phyloP scores from a whole-genome alignment of 345 rosid genomes.

The Aurinia saxatilis region DNA sequence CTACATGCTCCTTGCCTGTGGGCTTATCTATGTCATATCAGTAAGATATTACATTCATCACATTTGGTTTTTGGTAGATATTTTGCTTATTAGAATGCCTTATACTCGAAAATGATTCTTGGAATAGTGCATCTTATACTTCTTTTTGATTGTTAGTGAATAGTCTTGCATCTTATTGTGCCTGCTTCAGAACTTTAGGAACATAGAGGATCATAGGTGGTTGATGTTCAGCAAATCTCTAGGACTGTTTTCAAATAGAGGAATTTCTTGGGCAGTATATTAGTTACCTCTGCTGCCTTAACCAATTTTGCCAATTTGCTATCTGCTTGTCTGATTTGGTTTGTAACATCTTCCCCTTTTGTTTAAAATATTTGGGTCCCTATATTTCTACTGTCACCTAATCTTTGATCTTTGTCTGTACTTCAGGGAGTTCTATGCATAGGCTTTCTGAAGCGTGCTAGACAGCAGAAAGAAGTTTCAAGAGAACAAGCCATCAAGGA shows the following conservation, averaged over 20 bases:
- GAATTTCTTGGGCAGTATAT: not conserved
- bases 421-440: slow-evolving; percentile 83
- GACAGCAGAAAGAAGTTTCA: slow-evolving; percentile 57
- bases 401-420: not conserved
- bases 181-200: not conserved
- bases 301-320: not conserved
- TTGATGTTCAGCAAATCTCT: not conserved
- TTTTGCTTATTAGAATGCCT: not conserved
- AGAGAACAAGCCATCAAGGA: slow-evolving; percentile 81
- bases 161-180: not conserved
- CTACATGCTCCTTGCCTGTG: slow-evolving; percentile 88
- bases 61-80: not conserved
- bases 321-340: no score
- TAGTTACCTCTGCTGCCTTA: not conserved
- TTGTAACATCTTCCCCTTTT: no score
- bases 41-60: slow-evolving; percentile 35
- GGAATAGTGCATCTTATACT: not conserved
- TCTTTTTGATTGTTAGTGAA: not conserved
- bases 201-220: not conserved
- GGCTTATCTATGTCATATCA: slow-evolving; percentile 58
- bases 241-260: not conserved
- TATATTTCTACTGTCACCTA: not conserved
- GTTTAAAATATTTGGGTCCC: no score
- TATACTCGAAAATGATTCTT: not conserved
- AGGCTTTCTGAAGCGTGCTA: slow-evolving; percentile 74